Base-by-base conservation (phyloP, 257 asterid species). In the Cordia subcordata region DNA sequence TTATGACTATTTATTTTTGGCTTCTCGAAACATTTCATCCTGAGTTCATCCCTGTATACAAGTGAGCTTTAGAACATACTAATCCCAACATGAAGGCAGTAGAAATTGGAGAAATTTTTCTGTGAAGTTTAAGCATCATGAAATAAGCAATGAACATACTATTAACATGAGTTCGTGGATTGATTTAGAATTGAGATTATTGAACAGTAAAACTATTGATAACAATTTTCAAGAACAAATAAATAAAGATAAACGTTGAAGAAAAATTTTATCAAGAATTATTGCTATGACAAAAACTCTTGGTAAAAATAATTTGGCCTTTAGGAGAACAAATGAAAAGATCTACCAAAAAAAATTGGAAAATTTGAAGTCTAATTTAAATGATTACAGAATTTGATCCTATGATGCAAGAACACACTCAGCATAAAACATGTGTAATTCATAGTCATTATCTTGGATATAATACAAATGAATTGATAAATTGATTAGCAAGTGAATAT, bases 391-490 rank as follows among this genome's bases (percentile, higher is more conserved):
- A n/a, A n/a, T 47, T 67, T 45, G 20, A 60, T 60, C 44, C 50
- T n/a, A 19, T 60, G 2, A 13, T 67, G 18, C 56, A 42, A 40
- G 67, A 59, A 18, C 33, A 60, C 47, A 8, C 39, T 23, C 11
- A 8, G 8, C 14, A 14, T 44, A 27, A 19, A 42, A 54, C 13
- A 8, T 44, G 33, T 44, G 49, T 37, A 55, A 42, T 18, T 55
- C 49, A 27, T 16, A 8, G 39, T 53, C 27, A 56, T 22, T 51
- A 58, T 9, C 62, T 68, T 39, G 49, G 62, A 8, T 42, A 53
- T 13, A 53, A 68, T 10, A 53, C 53, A 42, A 60, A 52, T 50
- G 27, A 53, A 53, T 35, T 66, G 53, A 58, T 68, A 18, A n/a
- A 15, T 4, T 11, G 53, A 20, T 11, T 19, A 10, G 16, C 61